Evolutionary conservation across 2,329 filamentous ascomycete genomes (phyloP).

Genomic region (Thielaviopsis punctulata): DNA sequence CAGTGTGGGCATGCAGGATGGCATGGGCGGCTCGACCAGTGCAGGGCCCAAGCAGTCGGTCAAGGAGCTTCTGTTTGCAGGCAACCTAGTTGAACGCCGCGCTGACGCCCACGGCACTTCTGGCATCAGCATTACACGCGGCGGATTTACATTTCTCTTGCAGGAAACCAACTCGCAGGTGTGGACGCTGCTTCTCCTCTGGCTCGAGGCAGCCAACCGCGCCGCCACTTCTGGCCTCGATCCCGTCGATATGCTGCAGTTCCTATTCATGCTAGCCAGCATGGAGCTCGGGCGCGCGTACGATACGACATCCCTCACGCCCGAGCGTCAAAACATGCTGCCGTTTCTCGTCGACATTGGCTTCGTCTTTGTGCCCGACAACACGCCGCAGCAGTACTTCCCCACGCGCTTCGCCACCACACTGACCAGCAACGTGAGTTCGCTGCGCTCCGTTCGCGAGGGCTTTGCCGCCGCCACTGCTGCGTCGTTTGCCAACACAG

Average conservation of each 20-base stretch:
- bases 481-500: conserved; percentile 21
- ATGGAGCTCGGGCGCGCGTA: conserved; percentile 86
- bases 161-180: conserved; percentile 95
- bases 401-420: conserved; percentile 90
- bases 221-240: conserved; percentile 50
- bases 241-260: conserved; percentile 83
- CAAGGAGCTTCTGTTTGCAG: conserved; percentile 65
- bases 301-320: conserved; percentile 66
- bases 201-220: conserved; percentile 65
- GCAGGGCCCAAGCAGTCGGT: conserved; percentile 56
- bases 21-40: conserved; percentile 25
- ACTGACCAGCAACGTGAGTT: conserved; percentile 63
- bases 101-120: conserved; percentile 30
- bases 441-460: conserved; percentile 51
- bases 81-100: conserved; percentile 56
- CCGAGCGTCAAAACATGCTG: conserved; percentile 75
- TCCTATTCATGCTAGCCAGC: conserved; percentile 87
- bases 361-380: conserved; percentile 57
- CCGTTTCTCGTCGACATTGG: conserved; percentile 82
- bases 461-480: conserved; percentile 48
- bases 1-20: conserved; percentile 38
- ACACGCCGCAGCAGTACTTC: conserved; percentile 51
- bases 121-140: conserved; percentile 69
- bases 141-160: conserved; percentile 84
- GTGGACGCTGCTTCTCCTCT: conserved; percentile 86